phyloP scores from a whole-genome alignment of 192 early-diverging fungal species.

The Entophlyctis helioformis region DNA sequence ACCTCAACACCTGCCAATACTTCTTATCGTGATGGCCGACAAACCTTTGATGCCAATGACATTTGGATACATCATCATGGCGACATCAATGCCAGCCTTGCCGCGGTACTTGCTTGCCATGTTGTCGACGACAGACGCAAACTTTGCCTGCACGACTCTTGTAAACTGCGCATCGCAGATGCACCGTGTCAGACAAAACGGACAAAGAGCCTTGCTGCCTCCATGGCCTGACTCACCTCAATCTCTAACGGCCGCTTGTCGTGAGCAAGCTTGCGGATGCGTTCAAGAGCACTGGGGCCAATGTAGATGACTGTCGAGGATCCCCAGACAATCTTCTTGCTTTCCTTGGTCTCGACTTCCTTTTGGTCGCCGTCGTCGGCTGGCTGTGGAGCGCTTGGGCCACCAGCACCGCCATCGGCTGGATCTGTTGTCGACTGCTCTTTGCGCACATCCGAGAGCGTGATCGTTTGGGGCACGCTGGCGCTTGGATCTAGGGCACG shows the following conservation, averaged over 20 bases:
- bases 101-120: slow-evolving; percentile 29
- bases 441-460: too few relatives aligned
- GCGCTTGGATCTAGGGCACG: slow-evolving; percentile 12
- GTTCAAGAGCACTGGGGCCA: slow-evolving; percentile 27
- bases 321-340: slow-evolving; percentile 29
- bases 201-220: too few relatives aligned
- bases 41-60: slow-evolving; percentile 31
- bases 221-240: slow-evolving; percentile 23
- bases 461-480: slow-evolving; percentile 12
- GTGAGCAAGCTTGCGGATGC: slow-evolving; percentile 29
- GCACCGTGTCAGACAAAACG: neutral
- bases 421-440: too few relatives aligned
- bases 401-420: too few relatives aligned
- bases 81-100: slow-evolving; percentile 25
- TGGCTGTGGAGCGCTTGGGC: too few relatives aligned
- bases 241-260: slow-evolving; percentile 28
- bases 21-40: neutral
- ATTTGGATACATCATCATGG: slow-evolving; percentile 31
- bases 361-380: too few relatives aligned
- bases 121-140: slow-evolving; percentile 28
- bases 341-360: too few relatives aligned
- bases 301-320: slow-evolving; percentile 25
- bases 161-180: slow-evolving; percentile 17
- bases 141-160: slow-evolving; percentile 34
- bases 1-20: neutral